Conservation (phyloP, 2,329 filamentous ascomycete species). For the Aspergillus uvarum region DNA sequence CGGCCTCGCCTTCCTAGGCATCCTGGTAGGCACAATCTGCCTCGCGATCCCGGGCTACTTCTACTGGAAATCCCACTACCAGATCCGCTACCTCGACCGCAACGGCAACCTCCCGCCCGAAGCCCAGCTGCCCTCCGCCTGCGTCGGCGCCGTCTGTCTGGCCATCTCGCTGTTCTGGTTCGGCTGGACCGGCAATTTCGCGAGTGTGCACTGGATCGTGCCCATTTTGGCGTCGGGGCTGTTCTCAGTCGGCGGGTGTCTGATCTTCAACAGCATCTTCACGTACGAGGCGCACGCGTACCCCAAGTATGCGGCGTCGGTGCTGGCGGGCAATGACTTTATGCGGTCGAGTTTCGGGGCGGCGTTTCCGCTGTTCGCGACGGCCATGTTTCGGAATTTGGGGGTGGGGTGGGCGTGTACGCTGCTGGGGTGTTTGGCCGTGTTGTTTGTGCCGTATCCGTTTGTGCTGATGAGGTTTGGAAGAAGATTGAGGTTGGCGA, state of each 20-base stretch:
- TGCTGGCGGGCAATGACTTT: slow-evolving; percentile 36
- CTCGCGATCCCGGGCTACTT: slow-evolving; percentile 42
- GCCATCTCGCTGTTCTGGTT: slow-evolving; percentile 68
- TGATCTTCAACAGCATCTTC: slow-evolving; percentile 32
- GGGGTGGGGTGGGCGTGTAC: slow-evolving; percentile 37
- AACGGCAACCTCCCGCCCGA: slow-evolving; percentile 25
- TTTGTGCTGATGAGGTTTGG: slow-evolving; percentile 29
- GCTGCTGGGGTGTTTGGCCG: slow-evolving; percentile 28
- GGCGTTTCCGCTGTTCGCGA: slow-evolving; percentile 35
- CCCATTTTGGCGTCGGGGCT: slow-evolving; percentile 25
- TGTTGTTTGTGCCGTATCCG: slow-evolving; percentile 41
- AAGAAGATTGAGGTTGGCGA: slow-evolving; percentile 20
- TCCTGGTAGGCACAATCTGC: slow-evolving; percentile 31
- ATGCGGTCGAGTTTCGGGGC: slow-evolving; percentile 32
- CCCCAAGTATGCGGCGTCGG: slow-evolving; percentile 34
- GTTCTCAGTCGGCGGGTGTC: slow-evolving; percentile 29
- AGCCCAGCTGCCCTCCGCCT: slow-evolving; percentile 61
- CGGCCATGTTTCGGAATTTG: slow-evolving; percentile 35
- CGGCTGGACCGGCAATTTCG: slow-evolving; percentile 61
- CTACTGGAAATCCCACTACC: slow-evolving; percentile 20
- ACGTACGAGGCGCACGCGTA: slow-evolving; percentile 40
- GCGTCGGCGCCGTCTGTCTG: slow-evolving; percentile 59
- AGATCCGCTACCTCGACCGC: slow-evolving; percentile 13
- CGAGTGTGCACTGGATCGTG: slow-evolving; percentile 46
- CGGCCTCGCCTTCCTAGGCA: slow-evolving; percentile 25